Conservation (phyloP, 78 protist species). For the Dictyostelium firmibasis region DNA sequence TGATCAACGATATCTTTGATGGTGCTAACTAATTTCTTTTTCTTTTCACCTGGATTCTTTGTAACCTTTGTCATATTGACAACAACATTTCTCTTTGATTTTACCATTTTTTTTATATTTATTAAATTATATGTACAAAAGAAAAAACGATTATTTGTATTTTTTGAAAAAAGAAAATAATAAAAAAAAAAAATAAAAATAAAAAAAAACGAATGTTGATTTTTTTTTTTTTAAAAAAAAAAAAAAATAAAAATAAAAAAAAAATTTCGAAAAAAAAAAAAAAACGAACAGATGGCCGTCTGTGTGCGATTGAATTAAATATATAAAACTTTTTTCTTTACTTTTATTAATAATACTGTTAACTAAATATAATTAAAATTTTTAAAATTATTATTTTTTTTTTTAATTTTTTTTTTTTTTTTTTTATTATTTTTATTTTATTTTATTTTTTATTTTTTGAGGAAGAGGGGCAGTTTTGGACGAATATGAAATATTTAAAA, state of each 20-base stretch:
- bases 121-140: constrained; percentile 18
- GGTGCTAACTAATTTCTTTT: constrained; percentile 19
- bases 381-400: not conserved
- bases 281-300: no score
- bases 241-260: not conserved
- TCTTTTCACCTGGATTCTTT: constrained; percentile 64
- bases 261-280: no score
- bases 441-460: no score
- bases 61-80: constrained; percentile 69
- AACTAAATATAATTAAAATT: no score
- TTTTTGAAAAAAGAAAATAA: not conserved
- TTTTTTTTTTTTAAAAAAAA: not conserved
- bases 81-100: constrained; percentile 84
- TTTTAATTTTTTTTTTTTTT: no score
- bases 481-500: not conserved
- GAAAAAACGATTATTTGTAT: not conserved
- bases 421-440: no score
- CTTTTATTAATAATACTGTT: not conserved
- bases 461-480: not conserved
- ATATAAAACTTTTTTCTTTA: no score
- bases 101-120: constrained; percentile 83
- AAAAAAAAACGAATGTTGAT: not conserved
- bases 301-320: not conserved
- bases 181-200: not conserved
- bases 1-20: constrained; percentile 69